phyloP scores from a whole-genome alignment of 208 protist genomes.

The Strigomonas galati region DNA sequence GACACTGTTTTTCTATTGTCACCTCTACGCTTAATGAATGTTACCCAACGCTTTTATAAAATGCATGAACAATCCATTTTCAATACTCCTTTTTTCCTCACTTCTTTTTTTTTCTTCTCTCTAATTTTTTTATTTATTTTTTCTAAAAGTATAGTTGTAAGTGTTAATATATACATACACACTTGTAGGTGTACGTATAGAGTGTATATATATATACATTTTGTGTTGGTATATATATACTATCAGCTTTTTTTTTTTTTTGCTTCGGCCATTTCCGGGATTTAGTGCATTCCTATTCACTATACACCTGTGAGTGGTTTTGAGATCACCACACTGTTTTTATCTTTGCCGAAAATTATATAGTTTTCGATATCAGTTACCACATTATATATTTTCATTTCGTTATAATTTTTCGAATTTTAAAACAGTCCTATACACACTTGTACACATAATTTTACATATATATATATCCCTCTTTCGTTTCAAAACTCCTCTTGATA shows the following conservation, averaged over 20 bases:
- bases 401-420: not conserved
- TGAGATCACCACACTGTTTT: not conserved
- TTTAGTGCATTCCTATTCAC: not conserved
- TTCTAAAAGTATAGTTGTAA: not conserved
- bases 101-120: not conserved
- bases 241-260: not conserved
- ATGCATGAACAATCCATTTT: not conserved
- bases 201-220: not conserved
- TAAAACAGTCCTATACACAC: not conserved
- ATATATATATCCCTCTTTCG: not conserved
- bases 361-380: not conserved
- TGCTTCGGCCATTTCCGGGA: not conserved
- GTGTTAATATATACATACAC: not conserved
- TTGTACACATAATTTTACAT: not conserved
- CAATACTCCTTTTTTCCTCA: not conserved
- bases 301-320: not conserved
- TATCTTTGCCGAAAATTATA: not conserved
- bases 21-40: not conserved
- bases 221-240: not conserved
- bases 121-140: slow-evolving; percentile 11
- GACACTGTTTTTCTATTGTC: not conserved
- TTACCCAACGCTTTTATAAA: not conserved
- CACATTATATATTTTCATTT: not conserved
- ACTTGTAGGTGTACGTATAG: not conserved
- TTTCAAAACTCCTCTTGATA: not conserved